Percentiles rank a stretch among this genome's conserved stretches.
These are phyloP conservation scores for Paragyromitra xinjiangensis DNA, from an alignment of 495 filamentous ascomycete species.

Conservation along the genomic window DNA sequence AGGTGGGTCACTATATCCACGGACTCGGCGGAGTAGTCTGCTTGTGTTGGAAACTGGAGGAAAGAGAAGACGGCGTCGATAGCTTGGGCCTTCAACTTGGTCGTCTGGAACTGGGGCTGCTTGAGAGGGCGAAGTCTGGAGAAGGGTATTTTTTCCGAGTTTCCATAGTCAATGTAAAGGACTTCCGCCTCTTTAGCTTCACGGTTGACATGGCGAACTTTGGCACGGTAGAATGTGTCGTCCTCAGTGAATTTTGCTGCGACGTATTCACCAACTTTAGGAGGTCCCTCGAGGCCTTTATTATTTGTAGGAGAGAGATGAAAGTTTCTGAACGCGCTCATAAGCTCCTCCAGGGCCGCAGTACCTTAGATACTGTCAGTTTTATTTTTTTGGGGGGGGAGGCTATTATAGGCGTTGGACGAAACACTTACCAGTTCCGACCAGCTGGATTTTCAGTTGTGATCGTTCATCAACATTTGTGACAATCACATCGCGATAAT, in stretches of 20 bases:
- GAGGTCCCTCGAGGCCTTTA: conserved; percentile 73
- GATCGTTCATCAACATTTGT: conserved; percentile 83
- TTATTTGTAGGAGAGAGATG: conserved; percentile 79
- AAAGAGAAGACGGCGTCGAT: conserved; percentile 87
- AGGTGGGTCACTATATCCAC: conserved; percentile 73
- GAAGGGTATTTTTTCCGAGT: conserved; percentile 88
- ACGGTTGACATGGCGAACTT: conserved; percentile 90
- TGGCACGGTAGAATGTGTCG: conserved; percentile 91
- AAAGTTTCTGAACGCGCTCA: conserved; percentile 86
- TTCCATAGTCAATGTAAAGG: conserved; percentile 95
- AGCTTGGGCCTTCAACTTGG: conserved; percentile 86
- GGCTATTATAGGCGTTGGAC: background rate
- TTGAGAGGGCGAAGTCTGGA: conserved; percentile 78
- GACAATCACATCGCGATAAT: conserved; percentile 92
- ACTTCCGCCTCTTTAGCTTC: conserved; percentile 86
- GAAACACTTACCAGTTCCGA: conserved; percentile 66
- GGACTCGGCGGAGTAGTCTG: conserved; percentile 83
- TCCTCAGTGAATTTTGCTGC: conserved; percentile 89
- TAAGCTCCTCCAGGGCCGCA: conserved; percentile 79
- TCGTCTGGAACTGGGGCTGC: conserved; percentile 76
- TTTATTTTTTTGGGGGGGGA: background rate
- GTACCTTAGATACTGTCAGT: conserved; percentile 65
- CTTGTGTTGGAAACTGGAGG: conserved; percentile 78
- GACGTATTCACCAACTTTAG: conserved; percentile 90
- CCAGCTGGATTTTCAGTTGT: conserved; percentile 84